Conservation (phyloP, 2,329 filamentous ascomycete genomes). For the Stromatinia cepivora region DNA sequence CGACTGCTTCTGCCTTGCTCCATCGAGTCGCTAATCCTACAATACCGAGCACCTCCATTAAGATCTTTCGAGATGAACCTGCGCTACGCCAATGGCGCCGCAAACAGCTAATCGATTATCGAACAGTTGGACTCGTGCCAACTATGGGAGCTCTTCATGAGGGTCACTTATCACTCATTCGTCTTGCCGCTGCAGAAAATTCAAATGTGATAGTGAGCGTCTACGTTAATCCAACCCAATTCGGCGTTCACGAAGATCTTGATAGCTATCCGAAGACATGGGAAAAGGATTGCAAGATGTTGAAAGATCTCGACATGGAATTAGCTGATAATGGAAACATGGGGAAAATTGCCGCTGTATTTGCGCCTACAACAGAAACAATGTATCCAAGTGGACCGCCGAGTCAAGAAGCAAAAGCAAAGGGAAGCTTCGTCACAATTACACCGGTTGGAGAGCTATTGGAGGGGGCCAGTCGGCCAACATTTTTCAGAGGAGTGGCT, state of each 20-base stretch:
- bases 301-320: conserved; percentile 69
- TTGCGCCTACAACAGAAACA: conserved; percentile 76
- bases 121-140: conserved; percentile 82
- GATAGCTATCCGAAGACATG: conserved; percentile 88
- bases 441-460: conserved; percentile 79
- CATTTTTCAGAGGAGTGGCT: conserved; percentile 94
- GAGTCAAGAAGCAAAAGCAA: conserved; percentile 69
- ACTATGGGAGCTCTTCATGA: conserved; percentile 98
- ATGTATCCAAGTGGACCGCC: conserved; percentile 83
- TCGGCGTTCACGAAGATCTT: conserved; percentile 85
- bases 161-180: conserved; percentile 84
- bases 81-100: conserved; percentile 69
- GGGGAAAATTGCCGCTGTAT: conserved; percentile 77
- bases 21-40: conserved; percentile 29
- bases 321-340: conserved; percentile 60
- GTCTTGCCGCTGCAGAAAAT: conserved; percentile 79
- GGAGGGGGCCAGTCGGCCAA: conserved; percentile 82
- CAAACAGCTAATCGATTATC: conserved; percentile 63
- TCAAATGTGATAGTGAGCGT: conserved; percentile 86
- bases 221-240: conserved; percentile 96
- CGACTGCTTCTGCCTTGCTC: conserved; percentile 24
- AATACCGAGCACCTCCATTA: conserved; percentile 60
- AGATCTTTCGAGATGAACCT: conserved; percentile 74
- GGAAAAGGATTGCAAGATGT: conserved; percentile 68
- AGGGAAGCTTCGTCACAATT: conserved; percentile 88